phyloP scores from a whole-genome alignment of 495 filamentous ascomycete genomes.

The Hyaloscypha bicolor region DNA sequence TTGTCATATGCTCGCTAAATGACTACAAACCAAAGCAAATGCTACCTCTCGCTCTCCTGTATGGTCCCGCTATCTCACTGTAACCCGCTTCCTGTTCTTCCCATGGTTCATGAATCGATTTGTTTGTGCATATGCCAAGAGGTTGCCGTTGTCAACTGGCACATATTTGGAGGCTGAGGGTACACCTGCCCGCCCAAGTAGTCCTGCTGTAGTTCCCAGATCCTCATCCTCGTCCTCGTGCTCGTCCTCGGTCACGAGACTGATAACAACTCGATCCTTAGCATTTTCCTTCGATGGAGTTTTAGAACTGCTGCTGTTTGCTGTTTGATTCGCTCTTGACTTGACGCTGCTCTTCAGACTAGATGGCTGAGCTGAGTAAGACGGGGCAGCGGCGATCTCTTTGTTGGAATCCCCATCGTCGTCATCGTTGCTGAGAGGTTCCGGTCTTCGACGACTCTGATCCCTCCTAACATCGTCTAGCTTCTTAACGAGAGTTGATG shows the following conservation, averaged over 20 bases:
- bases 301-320: not conserved
- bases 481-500: not conserved
- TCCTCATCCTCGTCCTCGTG: not conserved
- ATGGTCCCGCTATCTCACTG: not conserved
- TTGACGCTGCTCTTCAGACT: not conserved
- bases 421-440: not conserved
- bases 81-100: not conserved
- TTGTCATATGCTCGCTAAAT: not conserved
- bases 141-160: slow-evolving; percentile 16
- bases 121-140: slow-evolving; percentile 15
- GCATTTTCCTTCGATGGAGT: not conserved
- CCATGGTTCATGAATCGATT: not conserved
- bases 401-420: not conserved
- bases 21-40: not conserved
- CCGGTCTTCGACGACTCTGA: not conserved
- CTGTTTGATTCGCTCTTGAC: not conserved
- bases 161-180: slow-evolving; percentile 3
- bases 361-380: not conserved
- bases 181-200: not conserved
- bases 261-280: not conserved
- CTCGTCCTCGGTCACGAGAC: not conserved
- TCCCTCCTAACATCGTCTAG: not conserved
- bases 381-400: too few relatives aligned
- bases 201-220: not conserved
- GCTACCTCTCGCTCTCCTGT: not conserved